phyloP scores from a whole-genome alignment of 805 yeast genomes.

The Candida pini region DNA sequence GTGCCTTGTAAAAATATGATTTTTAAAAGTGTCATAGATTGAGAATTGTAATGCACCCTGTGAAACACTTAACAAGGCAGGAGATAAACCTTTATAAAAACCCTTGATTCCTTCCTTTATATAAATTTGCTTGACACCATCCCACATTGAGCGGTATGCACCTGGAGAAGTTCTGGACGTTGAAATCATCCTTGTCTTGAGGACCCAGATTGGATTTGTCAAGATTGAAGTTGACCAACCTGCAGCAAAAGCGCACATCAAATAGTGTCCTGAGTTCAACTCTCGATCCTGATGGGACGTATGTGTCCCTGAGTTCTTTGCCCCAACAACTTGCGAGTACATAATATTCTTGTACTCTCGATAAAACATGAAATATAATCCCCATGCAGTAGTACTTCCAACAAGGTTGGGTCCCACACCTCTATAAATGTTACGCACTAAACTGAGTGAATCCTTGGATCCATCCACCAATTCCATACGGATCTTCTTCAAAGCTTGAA shows the following conservation, averaged over 20 bases:
- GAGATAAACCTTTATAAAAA: conserved; percentile 76
- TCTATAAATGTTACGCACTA: conserved; percentile 45
- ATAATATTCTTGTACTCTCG: conserved; percentile 45
- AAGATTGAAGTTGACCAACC: conserved; percentile 70
- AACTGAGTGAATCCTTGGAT: conserved; percentile 5
- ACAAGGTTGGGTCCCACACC: conserved; percentile 76
- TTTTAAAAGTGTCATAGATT: conserved; percentile 73
- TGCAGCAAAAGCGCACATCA: conserved; percentile 57
- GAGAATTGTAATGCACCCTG: conserved; percentile 90
- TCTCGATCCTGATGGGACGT: conserved; percentile 24
- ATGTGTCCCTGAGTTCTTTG: not conserved
- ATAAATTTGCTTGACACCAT: conserved; percentile 50
- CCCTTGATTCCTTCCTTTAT: conserved; percentile 56
- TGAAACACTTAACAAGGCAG: conserved; percentile 73
- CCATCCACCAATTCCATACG: conserved; percentile 11
- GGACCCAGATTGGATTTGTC: conserved; percentile 94
- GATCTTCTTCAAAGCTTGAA: conserved; percentile 22
- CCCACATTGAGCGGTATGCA: conserved; percentile 52
- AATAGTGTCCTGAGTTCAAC: conserved; percentile 39
- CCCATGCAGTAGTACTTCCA: conserved; percentile 89
- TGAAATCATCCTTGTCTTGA: conserved; percentile 83
- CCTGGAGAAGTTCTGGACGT: conserved; percentile 37
- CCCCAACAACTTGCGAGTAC: conserved; percentile 1
- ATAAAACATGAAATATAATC: conserved; percentile 76
- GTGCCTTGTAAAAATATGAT: conserved; percentile 15